Evolutionary conservation across 2,329 filamentous ascomycete genomes (phyloP).

Genomic region (Lizonia empirigonia): DNA sequence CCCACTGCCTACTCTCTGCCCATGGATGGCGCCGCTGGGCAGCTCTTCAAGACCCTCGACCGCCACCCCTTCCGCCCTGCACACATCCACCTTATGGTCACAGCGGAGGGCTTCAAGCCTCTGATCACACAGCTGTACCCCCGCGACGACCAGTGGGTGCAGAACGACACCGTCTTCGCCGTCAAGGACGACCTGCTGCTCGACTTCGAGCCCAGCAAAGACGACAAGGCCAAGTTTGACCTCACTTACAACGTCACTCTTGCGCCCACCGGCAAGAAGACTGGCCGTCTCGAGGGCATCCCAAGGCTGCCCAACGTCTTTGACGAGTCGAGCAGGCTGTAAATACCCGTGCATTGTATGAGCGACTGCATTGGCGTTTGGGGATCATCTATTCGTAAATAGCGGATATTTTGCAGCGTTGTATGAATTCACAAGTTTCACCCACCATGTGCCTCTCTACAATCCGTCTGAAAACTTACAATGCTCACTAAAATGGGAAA

Average conservation of each 20-base stretch:
- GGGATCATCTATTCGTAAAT: slow-evolving; percentile 19
- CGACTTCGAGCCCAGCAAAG: slow-evolving; percentile 60
- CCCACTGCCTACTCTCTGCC: slow-evolving; percentile 75
- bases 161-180: slow-evolving; percentile 65
- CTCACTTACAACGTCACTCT: slow-evolving; percentile 67
- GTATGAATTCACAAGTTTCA: neutral
- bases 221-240: slow-evolving; percentile 62
- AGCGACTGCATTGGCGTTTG: slow-evolving; percentile 18
- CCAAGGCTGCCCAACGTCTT: slow-evolving; percentile 38
- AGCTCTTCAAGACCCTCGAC: slow-evolving; percentile 60
- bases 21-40: slow-evolving; percentile 62
- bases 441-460: neutral
- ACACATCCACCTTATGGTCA: slow-evolving; percentile 64
- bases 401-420: slow-evolving; percentile 18
- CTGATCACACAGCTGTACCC: slow-evolving; percentile 65
- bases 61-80: slow-evolving; percentile 66
- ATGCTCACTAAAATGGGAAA: neutral
- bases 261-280: slow-evolving; percentile 49
- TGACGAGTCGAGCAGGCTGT: slow-evolving; percentile 34
- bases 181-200: slow-evolving; percentile 66
- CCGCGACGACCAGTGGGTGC: slow-evolving; percentile 62
- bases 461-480: neutral
- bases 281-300: slow-evolving; percentile 39
- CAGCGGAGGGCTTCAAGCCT: slow-evolving; percentile 61
- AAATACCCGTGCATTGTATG: slow-evolving; percentile 9